A percentile compares a stretch with the other conserved stretches of the same genome.
Evolutionary conservation across 1,284 basidiomycete species (phyloP).

Genomic region (Pseudozyma thailandica): DNA sequence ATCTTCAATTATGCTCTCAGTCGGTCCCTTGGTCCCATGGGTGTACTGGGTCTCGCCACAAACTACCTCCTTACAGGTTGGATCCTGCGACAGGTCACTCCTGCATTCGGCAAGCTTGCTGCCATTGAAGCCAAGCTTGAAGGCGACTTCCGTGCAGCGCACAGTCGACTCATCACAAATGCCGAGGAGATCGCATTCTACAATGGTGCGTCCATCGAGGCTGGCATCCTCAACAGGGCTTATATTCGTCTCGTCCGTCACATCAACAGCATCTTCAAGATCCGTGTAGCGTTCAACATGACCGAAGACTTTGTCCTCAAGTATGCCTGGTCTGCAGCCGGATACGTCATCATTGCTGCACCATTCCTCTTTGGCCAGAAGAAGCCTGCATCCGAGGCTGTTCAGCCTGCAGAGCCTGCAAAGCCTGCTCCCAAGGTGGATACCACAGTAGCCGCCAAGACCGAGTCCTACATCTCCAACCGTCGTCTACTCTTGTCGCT

Average conservation of each 20-base stretch:
- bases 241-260: slow-evolving; percentile 86
- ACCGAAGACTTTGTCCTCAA: slow-evolving; percentile 68
- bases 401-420: slow-evolving; percentile 69
- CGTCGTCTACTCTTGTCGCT: slow-evolving; percentile 84
- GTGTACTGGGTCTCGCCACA: slow-evolving; percentile 80
- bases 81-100: slow-evolving; percentile 84
- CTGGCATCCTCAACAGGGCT: slow-evolving; percentile 81
- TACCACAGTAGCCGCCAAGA: slow-evolving; percentile 72
- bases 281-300: slow-evolving; percentile 69
- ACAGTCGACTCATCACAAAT: slow-evolving; percentile 87
- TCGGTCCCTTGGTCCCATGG: slow-evolving; percentile 79
- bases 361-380: slow-evolving; percentile 61
- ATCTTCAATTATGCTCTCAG: slow-evolving; percentile 94
- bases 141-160: slow-evolving; percentile 90
- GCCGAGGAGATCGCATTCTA: slow-evolving; percentile 97
- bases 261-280: slow-evolving; percentile 91
- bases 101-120: slow-evolving; percentile 91
- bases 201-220: slow-evolving; percentile 85
- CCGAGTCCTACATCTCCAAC: slow-evolving; percentile 88
- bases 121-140: slow-evolving; percentile 83
- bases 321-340: slow-evolving; percentile 67
- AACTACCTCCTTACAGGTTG: slow-evolving; percentile 88
- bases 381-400: slow-evolving; percentile 29
- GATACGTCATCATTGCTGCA: slow-evolving; percentile 66
- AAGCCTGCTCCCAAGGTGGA: slow-evolving; percentile 66